Conservation (phyloP, 2,329 filamentous ascomycete species). For the Penicillium sp. region DNA sequence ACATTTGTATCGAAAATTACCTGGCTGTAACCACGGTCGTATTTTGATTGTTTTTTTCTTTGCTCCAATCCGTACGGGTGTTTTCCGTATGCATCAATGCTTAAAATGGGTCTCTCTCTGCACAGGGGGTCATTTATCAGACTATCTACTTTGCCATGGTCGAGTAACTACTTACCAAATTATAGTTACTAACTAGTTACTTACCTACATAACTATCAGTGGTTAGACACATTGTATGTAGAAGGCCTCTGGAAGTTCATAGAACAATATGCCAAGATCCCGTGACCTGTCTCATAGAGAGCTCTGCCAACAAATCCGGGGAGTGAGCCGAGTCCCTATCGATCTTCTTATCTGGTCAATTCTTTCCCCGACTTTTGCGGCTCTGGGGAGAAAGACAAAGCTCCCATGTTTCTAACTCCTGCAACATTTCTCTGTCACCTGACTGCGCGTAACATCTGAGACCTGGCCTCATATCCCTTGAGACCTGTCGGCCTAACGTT, state of each 20-base stretch:
- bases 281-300: background rate
- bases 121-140: too few relatives aligned
- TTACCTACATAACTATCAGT: too few relatives aligned
- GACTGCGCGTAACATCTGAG: background rate
- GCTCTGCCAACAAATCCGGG: background rate
- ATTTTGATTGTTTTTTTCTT: too few relatives aligned
- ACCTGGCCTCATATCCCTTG: slow-evolving; percentile 1
- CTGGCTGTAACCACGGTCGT: too few relatives aligned
- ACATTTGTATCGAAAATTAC: background rate
- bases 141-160: too few relatives aligned
- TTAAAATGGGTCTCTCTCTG: too few relatives aligned
- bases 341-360: slow-evolving; percentile 2
- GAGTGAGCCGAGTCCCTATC: background rate
- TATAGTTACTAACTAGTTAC: too few relatives aligned
- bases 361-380: slow-evolving; percentile 13
- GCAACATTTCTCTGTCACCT: slow-evolving; percentile 12
- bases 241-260: too few relatives aligned
- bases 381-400: slow-evolving; percentile 7
- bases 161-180: too few relatives aligned
- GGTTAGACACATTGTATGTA: too few relatives aligned
- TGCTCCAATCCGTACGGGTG: too few relatives aligned
- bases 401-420: slow-evolving; percentile 6
- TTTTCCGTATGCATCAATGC: too few relatives aligned
- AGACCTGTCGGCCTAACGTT: slow-evolving; percentile 6
- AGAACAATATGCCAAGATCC: slow-evolving; percentile 2